Evolutionary conservation across 2,329 filamentous ascomycete species (phyloP).

Genomic region (Hypomyces perniciosus): DNA sequence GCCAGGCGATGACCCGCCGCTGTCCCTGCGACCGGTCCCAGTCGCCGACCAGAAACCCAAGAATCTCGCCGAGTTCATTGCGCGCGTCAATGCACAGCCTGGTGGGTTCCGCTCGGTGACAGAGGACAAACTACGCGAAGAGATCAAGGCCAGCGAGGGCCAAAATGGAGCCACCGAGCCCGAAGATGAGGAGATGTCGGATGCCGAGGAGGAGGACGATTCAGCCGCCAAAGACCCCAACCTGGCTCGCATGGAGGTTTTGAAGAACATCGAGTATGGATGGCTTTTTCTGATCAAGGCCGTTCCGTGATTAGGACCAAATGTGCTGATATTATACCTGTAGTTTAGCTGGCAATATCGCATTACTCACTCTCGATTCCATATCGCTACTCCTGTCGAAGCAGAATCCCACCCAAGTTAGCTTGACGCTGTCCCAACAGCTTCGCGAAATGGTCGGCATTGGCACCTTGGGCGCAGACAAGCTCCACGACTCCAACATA

Average conservation of each 20-base stretch:
- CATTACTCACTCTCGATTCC: slow-evolving; percentile 70
- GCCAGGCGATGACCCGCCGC: slow-evolving; percentile 26
- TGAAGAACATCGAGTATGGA: slow-evolving; percentile 51
- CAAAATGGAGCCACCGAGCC: slow-evolving; percentile 40
- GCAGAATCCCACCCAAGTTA: slow-evolving; percentile 64
- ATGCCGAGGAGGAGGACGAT: slow-evolving; percentile 42
- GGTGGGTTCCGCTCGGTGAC: slow-evolving; percentile 78
- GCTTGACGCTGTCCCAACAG: slow-evolving; percentile 61
- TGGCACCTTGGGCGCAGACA: slow-evolving; percentile 66
- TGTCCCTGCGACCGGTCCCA: slow-evolving; percentile 39
- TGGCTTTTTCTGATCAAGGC: neutral
- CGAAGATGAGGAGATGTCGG: slow-evolving; percentile 40
- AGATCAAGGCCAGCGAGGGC: slow-evolving; percentile 48
- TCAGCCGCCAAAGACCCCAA: slow-evolving; percentile 40
- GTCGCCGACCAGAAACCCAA: slow-evolving; percentile 50
- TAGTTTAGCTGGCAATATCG: slow-evolving; percentile 44
- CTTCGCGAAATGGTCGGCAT: slow-evolving; percentile 67
- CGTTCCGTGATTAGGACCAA: slow-evolving; percentile 1
- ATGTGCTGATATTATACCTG: neutral
- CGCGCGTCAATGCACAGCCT: slow-evolving; percentile 69
- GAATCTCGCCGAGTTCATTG: slow-evolving; percentile 67
- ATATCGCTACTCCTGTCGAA: slow-evolving; percentile 80
- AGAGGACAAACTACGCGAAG: slow-evolving; percentile 63
- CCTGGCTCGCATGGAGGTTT: slow-evolving; percentile 50
- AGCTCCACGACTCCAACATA: slow-evolving; percentile 55